These are phyloP conservation scores for Russula emetica DNA, from an alignment of 768 basidiomycete species.

Conservation along the genomic window DNA sequence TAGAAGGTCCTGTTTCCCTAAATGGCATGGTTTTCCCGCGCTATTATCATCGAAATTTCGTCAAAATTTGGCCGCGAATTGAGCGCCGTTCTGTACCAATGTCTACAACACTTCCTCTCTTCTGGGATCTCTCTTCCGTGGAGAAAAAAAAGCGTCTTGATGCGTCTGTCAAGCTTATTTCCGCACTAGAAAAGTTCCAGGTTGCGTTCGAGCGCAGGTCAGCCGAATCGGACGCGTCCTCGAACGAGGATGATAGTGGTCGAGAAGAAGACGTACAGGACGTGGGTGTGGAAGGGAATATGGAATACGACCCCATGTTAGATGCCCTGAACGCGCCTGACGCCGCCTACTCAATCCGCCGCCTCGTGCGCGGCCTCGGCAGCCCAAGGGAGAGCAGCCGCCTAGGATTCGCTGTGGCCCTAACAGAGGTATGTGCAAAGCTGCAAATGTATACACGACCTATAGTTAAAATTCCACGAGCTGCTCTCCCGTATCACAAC, in stretches of 20 bases:
- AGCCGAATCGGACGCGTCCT: conserved; percentile 30
- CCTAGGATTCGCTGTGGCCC: conserved; percentile 90
- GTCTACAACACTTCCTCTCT: conserved; percentile 87
- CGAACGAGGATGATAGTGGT: conserved; percentile 32
- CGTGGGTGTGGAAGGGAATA: conserved; percentile 43
- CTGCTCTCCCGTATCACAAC: conserved; percentile 74
- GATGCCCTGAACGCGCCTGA: conserved; percentile 80
- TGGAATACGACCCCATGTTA: conserved; percentile 44
- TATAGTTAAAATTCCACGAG: conserved; percentile 39
- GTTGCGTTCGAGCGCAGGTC: conserved; percentile 49
- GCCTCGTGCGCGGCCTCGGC: conserved; percentile 82
- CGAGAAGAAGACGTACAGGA: conserved; percentile 23
- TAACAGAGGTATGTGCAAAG: conserved; percentile 72
- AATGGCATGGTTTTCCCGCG: conserved; percentile 5
- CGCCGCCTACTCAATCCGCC: conserved; percentile 85
- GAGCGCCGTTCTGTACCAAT: conserved; percentile 37
- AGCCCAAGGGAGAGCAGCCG: conserved; percentile 92
- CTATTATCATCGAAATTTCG: neutral
- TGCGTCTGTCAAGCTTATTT: conserved; percentile 80
- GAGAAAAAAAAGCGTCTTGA: conserved; percentile 76
- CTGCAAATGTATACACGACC: conserved; percentile 5
- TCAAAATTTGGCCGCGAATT: neutral
- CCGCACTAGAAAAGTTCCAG: conserved; percentile 83
- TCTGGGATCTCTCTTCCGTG: conserved; percentile 87
- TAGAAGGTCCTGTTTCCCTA: neutral